Percentiles rank a stretch among this genome's conserved stretches.
These are phyloP conservation scores for Eucalyptus sp. DNA, from an alignment of 345 rosid species.

Conservation along the genomic window DNA sequence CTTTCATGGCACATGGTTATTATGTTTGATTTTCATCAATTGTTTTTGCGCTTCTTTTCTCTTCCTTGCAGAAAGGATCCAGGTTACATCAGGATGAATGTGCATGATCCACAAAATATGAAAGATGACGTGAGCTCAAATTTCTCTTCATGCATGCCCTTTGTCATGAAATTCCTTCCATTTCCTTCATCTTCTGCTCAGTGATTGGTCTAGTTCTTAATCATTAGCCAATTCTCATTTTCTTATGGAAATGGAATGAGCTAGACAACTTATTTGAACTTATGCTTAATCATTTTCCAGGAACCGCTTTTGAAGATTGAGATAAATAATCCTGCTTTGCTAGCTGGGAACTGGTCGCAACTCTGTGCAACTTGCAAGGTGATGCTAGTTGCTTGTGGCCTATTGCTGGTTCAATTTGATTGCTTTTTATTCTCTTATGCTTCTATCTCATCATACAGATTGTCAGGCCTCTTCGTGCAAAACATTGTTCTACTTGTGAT, in stretches of 20 bases:
- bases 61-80: conserved; percentile 78
- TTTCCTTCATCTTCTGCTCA: background rate
- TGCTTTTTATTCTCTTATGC: background rate
- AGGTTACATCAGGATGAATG: conserved; percentile 78
- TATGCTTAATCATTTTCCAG: conserved; percentile 19
- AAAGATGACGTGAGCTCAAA: conserved; percentile 75
- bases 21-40: background rate
- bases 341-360: conserved; percentile 96
- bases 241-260: background rate
- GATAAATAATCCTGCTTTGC: conserved; percentile 84
- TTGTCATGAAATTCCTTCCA: background rate
- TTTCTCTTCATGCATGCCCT: background rate
- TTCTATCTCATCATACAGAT: conserved; percentile 27
- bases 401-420: background rate
- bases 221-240: background rate
- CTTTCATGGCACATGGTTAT: background rate
- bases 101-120: conserved; percentile 67
- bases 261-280: background rate
- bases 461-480: conserved; percentile 94
- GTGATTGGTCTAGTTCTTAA: background rate
- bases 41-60: background rate
- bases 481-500: conserved; percentile 91
- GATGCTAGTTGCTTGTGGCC: background rate
- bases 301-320: conserved; percentile 90
- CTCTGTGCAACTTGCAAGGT: conserved; percentile 99